Evolutionary conservation across 495 filamentous ascomycete genomes (phyloP).

Genomic region (Aspergillus baeticus): DNA sequence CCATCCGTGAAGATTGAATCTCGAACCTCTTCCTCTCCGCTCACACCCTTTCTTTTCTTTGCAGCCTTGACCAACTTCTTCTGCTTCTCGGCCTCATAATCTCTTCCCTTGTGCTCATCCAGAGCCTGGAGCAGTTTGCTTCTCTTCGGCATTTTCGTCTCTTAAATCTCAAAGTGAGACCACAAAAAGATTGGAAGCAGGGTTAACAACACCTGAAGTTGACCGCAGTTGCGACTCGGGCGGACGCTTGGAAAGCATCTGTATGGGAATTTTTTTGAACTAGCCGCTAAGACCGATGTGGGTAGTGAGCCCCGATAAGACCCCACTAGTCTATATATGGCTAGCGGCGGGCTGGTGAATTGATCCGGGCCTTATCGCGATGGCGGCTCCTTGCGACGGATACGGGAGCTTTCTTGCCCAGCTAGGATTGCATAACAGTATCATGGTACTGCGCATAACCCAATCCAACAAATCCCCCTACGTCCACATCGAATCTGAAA

Average conservation of each 20-base stretch:
- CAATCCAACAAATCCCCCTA: too few relatives aligned
- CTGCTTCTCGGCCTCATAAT: constrained; percentile 67
- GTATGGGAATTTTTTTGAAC: constrained; percentile 46
- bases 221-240: neutral
- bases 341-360: constrained; percentile 17
- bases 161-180: neutral
- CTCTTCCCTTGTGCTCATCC: constrained; percentile 63
- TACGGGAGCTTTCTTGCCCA: too few relatives aligned
- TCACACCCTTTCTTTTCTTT: constrained; percentile 52
- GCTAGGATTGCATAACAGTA: neutral
- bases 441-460: neutral
- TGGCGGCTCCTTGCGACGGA: too few relatives aligned
- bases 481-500: too few relatives aligned
- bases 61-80: constrained; percentile 56
- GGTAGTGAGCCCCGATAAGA: neutral
- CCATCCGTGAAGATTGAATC: neutral
- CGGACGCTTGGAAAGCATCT: neutral
- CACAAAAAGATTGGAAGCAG: neutral
- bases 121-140: constrained; percentile 67
- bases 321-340: too few relatives aligned
- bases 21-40: constrained; percentile 23
- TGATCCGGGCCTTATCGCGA: constrained; percentile 6
- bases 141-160: constrained; percentile 54
- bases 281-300: constrained; percentile 2
- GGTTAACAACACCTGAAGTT: neutral